Evolutionary conservation across 1,284 basidiomycete genomes (phyloP).

Genomic region (Tilletia horrida): DNA sequence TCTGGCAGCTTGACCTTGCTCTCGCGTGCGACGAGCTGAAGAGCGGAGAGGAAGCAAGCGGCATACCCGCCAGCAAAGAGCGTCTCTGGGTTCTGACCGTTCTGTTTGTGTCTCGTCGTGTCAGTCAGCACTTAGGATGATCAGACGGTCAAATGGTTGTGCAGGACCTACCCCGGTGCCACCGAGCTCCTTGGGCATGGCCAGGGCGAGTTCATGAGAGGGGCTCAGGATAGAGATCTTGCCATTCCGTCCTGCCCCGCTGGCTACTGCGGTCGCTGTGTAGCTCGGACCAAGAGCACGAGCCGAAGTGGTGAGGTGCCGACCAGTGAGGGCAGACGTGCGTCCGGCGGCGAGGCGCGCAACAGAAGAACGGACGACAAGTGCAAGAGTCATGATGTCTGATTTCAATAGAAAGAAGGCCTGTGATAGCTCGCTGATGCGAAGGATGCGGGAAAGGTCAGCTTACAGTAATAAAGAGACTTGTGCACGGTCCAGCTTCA

Average conservation of each 20-base stretch:
- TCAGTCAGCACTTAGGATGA: too few species aligned
- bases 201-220: neutral
- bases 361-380: neutral
- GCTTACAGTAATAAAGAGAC: too few species aligned
- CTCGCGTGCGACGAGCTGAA: conserved; percentile 9
- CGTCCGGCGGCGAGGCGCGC: neutral
- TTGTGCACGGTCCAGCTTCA: too few species aligned
- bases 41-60: conserved; percentile 3
- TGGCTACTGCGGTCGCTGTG: conserved; percentile 2
- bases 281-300: neutral
- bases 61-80: conserved; percentile 7
- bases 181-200: conserved; percentile 10
- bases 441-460: too few species aligned
- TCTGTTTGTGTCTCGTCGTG: too few species aligned
- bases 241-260: neutral
- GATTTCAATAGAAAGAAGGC: too few species aligned
- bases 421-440: too few species aligned
- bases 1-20: conserved; percentile 3
- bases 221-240: neutral
- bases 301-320: neutral
- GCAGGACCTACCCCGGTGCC: neutral
- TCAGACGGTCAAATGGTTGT: too few species aligned
- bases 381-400: too few species aligned
- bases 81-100: neutral
- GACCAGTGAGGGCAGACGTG: neutral